These are phyloP conservation scores for Podospora conica DNA, from an alignment of 495 filamentous ascomycete species.

Conservation along the genomic window DNA sequence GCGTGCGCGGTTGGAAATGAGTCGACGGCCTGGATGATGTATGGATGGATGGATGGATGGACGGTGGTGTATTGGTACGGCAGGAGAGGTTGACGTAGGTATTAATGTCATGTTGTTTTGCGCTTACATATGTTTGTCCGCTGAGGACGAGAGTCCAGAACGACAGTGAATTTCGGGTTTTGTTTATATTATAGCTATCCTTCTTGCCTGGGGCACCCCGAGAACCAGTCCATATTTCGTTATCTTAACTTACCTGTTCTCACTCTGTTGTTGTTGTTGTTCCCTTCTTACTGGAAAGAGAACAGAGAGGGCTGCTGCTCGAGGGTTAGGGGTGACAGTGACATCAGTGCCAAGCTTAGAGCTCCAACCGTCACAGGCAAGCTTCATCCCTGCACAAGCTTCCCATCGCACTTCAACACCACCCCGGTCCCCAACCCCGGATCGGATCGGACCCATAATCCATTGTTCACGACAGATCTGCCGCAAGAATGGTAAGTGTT, in stretches of 20 bases:
- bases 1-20: neutral
- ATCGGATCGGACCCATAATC: neutral
- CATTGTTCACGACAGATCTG: neutral
- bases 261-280: too few relatives aligned
- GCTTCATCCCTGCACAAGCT: constrained; percentile 2
- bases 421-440: neutral
- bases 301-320: too few relatives aligned
- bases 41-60: neutral
- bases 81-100: neutral
- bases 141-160: too few relatives aligned
- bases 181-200: too few relatives aligned
- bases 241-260: too few relatives aligned
- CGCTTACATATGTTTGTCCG: too few relatives aligned
- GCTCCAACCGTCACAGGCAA: neutral
- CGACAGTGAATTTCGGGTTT: too few relatives aligned
- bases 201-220: too few relatives aligned
- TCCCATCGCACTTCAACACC: neutral
- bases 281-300: too few relatives aligned
- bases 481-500: neutral
- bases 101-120: neutral
- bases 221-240: too few relatives aligned
- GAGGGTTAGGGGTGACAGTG: neutral
- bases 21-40: neutral
- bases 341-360: constrained; percentile 6
- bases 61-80: neutral